phyloP scores from a whole-genome alignment of 805 yeast species.

The Blastobotrys chiropterorum region DNA sequence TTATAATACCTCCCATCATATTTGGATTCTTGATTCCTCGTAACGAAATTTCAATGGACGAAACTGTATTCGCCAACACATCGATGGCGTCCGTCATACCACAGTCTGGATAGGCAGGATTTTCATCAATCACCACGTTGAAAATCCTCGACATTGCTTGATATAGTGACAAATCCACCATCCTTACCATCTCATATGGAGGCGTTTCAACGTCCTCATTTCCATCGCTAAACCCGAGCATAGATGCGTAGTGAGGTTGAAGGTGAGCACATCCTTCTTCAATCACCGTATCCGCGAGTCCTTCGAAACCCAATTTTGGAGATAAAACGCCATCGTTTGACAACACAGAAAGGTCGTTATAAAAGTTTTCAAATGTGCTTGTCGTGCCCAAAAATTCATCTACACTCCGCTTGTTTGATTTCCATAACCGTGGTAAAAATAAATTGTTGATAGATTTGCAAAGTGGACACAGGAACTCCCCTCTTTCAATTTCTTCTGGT shows the following conservation, averaged over 20 bases:
- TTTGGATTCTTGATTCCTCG: conserved; percentile 41
- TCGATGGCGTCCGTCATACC: not conserved
- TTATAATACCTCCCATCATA: conserved; percentile 38
- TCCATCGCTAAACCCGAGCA: not conserved
- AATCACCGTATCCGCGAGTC: not conserved
- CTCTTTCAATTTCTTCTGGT: conserved; percentile 65
- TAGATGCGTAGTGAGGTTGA: not conserved
- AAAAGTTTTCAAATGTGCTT: conserved; percentile 19
- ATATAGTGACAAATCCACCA: not conserved
- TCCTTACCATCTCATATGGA: not conserved
- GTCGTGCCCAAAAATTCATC: conserved; percentile 9
- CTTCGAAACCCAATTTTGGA: not conserved
- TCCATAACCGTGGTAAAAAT: conserved; percentile 71
- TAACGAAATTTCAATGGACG: conserved; percentile 57
- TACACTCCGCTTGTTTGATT: conserved; percentile 35
- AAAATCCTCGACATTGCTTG: not conserved
- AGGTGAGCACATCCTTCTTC: not conserved
- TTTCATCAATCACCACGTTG: not conserved
- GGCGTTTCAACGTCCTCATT: not conserved
- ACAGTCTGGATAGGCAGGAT: not conserved
- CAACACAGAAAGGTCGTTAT: conserved; percentile 26
- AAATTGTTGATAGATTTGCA: conserved; percentile 83
- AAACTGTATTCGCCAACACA: conserved; percentile 47
- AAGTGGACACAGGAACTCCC: conserved; percentile 81
- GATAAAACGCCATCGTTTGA: conserved; percentile 14